Conservation (phyloP, 352 stramenopile genomes). For the Phytophthora cryptogea region DNA sequence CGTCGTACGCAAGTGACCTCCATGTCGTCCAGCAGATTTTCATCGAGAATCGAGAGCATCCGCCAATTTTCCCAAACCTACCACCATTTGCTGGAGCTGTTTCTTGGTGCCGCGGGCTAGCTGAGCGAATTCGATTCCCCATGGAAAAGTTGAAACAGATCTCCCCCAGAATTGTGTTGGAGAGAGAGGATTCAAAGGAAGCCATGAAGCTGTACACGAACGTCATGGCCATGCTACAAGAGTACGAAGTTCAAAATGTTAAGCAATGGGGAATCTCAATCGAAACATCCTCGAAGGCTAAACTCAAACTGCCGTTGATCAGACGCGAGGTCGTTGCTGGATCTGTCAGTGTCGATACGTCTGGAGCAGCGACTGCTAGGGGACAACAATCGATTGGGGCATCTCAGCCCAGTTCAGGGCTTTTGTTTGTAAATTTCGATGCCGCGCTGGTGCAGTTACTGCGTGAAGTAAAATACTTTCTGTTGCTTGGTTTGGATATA, state of each 20-base stretch:
- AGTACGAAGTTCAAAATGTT: conserved; percentile 84
- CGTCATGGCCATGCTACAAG: conserved; percentile 80
- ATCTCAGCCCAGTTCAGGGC: conserved; percentile 8
- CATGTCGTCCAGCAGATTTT: conserved; percentile 91
- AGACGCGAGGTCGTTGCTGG: conserved; percentile 44
- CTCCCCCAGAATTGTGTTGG: conserved; percentile 76
- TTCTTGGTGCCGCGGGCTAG: conserved; percentile 89
- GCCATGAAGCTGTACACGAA: conserved; percentile 91
- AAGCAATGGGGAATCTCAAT: conserved; percentile 83
- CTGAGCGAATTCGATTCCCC: conserved; percentile 86
- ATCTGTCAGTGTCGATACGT: conserved; percentile 12
- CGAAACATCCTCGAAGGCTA: conserved; percentile 79
- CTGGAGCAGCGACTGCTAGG: conserved; percentile 1
- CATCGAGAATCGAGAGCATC: conserved; percentile 81
- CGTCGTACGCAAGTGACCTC: conserved; percentile 82
- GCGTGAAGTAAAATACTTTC: conserved; percentile 94
- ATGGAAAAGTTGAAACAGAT: conserved; percentile 90
- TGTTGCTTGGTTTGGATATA: conserved; percentile 89
- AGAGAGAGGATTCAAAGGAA: conserved; percentile 90
- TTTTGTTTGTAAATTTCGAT: conserved; percentile 92
- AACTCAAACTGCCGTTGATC: conserved; percentile 89
- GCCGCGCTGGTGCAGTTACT: conserved; percentile 89
- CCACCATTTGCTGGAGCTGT: conserved; percentile 91
- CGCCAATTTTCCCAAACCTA: conserved; percentile 89
- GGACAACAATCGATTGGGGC: conserved; percentile 17